Conservation (phyloP, 257 asterid species). For the Przewalskia tangutica region DNA sequence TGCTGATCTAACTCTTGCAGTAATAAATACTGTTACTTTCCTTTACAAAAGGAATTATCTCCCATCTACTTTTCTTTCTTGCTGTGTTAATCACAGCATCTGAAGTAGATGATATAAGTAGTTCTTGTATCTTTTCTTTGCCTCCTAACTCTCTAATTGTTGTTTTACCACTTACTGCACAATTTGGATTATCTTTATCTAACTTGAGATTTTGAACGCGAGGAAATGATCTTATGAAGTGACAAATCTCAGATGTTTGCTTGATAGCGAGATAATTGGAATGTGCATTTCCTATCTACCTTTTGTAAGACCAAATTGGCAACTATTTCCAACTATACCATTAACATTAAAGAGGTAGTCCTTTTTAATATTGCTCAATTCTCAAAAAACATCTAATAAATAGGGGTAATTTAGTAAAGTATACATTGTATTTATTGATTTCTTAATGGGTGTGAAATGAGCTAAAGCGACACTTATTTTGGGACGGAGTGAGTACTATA, state of each 20-base stretch:
- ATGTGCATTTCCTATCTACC: background rate
- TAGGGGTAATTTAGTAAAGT: too few relatives aligned
- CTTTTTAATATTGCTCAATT: too few relatives aligned
- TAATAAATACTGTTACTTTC: background rate
- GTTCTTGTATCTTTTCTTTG: background rate
- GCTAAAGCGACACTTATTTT: too few relatives aligned
- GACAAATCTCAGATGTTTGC: background rate
- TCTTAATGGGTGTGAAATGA: too few relatives aligned
- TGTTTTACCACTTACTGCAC: background rate
- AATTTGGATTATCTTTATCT: background rate
- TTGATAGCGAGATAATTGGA: background rate
- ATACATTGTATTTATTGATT: too few relatives aligned
- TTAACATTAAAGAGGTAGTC: too few relatives aligned
- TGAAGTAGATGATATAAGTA: background rate
- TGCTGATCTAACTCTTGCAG: background rate
- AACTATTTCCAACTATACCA: too few relatives aligned
- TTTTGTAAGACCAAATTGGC: background rate
- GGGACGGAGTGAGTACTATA: background rate
- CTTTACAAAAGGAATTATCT: background rate
- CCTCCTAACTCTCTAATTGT: background rate
- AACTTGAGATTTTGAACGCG: background rate
- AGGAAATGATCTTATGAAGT: background rate
- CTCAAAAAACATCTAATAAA: too few relatives aligned
- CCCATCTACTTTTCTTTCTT: background rate
- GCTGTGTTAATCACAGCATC: background rate